A percentile compares a stretch with the other conserved stretches of the same genome.
These are phyloP conservation scores for Leccinum rimulosum DNA, from an alignment of 768 basidiomycete species.

Conservation along the genomic window DNA sequence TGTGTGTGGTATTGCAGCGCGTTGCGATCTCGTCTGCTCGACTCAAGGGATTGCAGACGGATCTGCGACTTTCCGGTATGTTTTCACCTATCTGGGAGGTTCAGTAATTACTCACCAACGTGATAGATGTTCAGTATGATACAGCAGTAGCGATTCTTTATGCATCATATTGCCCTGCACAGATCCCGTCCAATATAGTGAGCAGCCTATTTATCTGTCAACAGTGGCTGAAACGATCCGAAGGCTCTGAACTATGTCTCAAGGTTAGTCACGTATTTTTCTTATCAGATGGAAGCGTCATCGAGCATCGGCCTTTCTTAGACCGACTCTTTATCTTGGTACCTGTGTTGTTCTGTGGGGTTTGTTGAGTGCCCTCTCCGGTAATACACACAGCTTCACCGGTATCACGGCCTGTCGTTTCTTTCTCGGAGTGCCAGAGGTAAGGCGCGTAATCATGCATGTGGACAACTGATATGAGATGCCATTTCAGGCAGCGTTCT, in stretches of 20 bases:
- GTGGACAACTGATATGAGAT: neutral
- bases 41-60: neutral
- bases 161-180: neutral
- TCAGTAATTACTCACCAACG: neutral
- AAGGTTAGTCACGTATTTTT: neutral
- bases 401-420: neutral
- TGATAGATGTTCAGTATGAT: neutral
- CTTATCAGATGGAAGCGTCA: neutral
- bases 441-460: neutral
- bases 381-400: neutral
- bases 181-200: neutral
- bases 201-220: neutral
- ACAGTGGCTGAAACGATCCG: neutral
- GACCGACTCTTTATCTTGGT: neutral
- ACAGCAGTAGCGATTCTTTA: neutral
- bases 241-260: neutral
- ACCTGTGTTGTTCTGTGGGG: neutral
- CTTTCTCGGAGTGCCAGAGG: neutral
- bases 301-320: neutral
- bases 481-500: neutral
- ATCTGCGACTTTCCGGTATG: neutral
- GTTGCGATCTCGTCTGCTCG: neutral
- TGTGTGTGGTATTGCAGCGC: neutral
- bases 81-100: neutral
- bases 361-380: neutral